phyloP scores from a whole-genome alignment of 2,329 filamentous ascomycete genomes.

The Monosporascus sp. region DNA sequence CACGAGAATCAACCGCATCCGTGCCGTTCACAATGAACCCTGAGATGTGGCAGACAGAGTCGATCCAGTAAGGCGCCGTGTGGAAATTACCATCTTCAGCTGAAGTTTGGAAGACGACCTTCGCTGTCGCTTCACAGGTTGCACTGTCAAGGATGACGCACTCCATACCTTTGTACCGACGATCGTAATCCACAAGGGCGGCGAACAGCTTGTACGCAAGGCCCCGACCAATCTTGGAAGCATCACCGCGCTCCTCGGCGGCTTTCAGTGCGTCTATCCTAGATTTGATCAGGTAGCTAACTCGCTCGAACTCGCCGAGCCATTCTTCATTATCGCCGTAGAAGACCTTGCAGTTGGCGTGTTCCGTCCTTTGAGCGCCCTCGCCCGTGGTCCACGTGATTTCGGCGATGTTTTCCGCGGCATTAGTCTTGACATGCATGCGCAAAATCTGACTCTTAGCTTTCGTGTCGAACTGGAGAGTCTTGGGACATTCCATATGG shows the following conservation, averaged over 20 bases:
- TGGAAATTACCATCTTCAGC: conserved; percentile 47
- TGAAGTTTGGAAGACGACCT: conserved; percentile 43
- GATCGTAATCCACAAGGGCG: conserved; percentile 51
- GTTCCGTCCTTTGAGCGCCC: conserved; percentile 52
- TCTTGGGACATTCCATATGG: conserved; percentile 64
- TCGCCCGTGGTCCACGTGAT: conserved; percentile 55
- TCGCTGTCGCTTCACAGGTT: conserved; percentile 47
- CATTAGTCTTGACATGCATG: conserved; percentile 54
- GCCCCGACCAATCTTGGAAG: conserved; percentile 67
- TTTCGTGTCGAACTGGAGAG: conserved; percentile 53
- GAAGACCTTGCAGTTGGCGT: conserved; percentile 56
- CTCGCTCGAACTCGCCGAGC: conserved; percentile 61
- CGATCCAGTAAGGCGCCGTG: conserved; percentile 54
- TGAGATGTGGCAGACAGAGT: conserved; percentile 53
- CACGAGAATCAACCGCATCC: conserved; percentile 48
- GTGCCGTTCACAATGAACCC: conserved; percentile 58
- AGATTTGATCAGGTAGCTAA: conserved; percentile 62
- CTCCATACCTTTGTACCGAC: conserved; percentile 51
- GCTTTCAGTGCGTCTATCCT: conserved; percentile 53
- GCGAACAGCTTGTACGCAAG: conserved; percentile 70
- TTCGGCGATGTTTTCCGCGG: conserved; percentile 47
- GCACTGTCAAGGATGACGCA: conserved; percentile 52
- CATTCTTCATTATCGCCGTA: conserved; percentile 56
- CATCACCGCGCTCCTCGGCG: conserved; percentile 58
- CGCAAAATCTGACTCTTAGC: conserved; percentile 51